These are phyloP conservation scores for Plasmodium coatneyi DNA, from an alignment of 169 alveolate genomes.

Conservation along the genomic window DNA sequence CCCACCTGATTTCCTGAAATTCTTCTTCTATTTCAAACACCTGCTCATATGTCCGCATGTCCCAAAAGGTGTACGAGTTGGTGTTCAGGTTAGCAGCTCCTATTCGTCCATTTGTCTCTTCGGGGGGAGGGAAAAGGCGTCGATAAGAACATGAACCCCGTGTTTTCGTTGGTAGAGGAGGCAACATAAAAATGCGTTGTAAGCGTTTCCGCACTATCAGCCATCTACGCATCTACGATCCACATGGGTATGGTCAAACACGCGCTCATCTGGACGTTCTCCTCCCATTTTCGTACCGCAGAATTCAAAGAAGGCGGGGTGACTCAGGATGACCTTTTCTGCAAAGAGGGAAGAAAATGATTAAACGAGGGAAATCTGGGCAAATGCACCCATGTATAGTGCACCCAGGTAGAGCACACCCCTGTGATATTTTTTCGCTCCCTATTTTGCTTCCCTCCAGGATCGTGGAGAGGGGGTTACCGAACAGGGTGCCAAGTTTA, in stretches of 20 bases:
- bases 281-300: slow-evolving; percentile 76
- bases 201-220: background rate
- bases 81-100: slow-evolving; percentile 84
- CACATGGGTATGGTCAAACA: background rate
- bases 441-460: background rate
- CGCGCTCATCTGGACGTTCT: background rate
- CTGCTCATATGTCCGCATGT: slow-evolving; percentile 46
- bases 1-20: slow-evolving; percentile 71
- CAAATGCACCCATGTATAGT: background rate
- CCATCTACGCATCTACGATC: background rate
- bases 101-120: slow-evolving; percentile 82
- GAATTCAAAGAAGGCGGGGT: slow-evolving; percentile 86
- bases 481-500: slow-evolving; percentile 42
- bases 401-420: background rate
- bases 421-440: slow-evolving; percentile 20
- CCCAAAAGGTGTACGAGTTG: slow-evolving; percentile 83
- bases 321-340: slow-evolving; percentile 81
- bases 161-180: background rate
- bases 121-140: background rate
- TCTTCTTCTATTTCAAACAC: slow-evolving; percentile 72
- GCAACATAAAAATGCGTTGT: background rate
- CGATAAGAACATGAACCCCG: background rate
- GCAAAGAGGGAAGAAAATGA: slow-evolving; percentile 21
- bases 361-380: background rate
- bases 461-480: background rate